Conservation (phyloP, 192 early-diverging fungal genomes). For the Chytriomyces sp. region DNA sequence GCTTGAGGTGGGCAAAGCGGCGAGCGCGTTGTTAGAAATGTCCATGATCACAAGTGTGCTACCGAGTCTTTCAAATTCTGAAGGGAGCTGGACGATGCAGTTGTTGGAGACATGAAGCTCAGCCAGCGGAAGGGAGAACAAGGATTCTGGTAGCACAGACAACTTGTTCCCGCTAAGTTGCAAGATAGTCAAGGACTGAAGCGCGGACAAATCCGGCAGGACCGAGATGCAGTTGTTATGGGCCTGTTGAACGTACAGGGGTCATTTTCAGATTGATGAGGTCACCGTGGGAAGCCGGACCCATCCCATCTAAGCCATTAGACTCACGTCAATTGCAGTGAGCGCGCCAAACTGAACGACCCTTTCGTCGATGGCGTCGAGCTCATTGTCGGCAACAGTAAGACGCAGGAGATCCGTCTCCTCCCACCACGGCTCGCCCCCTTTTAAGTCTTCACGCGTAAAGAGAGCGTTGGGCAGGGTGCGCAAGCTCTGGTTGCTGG, state of each 20-base stretch:
- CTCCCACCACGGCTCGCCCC: constrained; percentile 39
- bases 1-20: not conserved
- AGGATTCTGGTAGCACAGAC: constrained; percentile 18
- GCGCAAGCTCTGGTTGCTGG: constrained; percentile 35
- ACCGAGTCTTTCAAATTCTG: not conserved
- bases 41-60: constrained; percentile 30
- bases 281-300: too few species aligned
- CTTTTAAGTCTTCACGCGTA: not conserved
- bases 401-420: constrained; percentile 44
- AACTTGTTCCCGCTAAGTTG: constrained; percentile 42
- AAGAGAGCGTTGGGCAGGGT: constrained; percentile 37
- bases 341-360: constrained; percentile 41
- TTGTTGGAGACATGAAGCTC: constrained; percentile 43
- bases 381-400: constrained; percentile 44
- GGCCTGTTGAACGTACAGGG: not conserved
- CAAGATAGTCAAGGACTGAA: constrained; percentile 33
- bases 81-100: constrained; percentile 30
- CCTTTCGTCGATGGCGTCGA: constrained; percentile 36
- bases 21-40: constrained; percentile 28
- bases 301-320: not conserved
- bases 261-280: not conserved
- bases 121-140: constrained; percentile 29
- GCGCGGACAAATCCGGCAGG: constrained; percentile 34
- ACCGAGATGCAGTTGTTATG: constrained; percentile 43
- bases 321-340: constrained; percentile 40